Conservation (phyloP, 2,329 filamentous ascomycete genomes). For the Rosellinia necatrix region DNA sequence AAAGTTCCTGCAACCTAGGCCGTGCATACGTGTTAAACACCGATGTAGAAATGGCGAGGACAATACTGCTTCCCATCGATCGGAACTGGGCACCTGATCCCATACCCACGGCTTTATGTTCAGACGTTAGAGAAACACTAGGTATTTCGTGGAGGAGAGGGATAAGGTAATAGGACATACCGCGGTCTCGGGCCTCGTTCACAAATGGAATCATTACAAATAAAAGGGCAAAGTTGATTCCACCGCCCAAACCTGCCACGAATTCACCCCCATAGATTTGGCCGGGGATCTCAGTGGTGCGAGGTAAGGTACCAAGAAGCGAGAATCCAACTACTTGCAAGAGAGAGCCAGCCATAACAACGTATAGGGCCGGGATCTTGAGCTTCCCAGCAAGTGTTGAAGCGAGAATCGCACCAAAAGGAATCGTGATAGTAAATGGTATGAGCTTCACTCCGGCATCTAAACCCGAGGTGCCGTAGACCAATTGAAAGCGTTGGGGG, state of each 20-base stretch:
- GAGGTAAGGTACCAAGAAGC: slow-evolving; percentile 6
- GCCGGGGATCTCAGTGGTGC: not conserved
- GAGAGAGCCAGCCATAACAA: slow-evolving; percentile 6
- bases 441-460: slow-evolving; percentile 26
- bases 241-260: slow-evolving; percentile 18
- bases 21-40: slow-evolving; percentile 18
- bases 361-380: slow-evolving; percentile 5
- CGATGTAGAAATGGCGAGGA: slow-evolving; percentile 16
- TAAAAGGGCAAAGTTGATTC: slow-evolving; percentile 1
- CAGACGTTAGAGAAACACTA: no score
- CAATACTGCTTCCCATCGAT: slow-evolving; percentile 19
- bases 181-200: not conserved
- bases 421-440: slow-evolving; percentile 13
- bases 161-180: slow-evolving; percentile 1
- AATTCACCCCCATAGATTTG: slow-evolving; percentile 20
- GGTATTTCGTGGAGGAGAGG: no score
- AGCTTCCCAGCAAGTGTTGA: not conserved
- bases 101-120: slow-evolving; percentile 20
- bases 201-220: slow-evolving; percentile 18
- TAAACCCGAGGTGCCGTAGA: slow-evolving; percentile 23
- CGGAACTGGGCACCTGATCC: slow-evolving; percentile 15
- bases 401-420: not conserved
- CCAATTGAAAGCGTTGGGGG: slow-evolving; percentile 31
- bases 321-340: slow-evolving; percentile 20
- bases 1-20: not conserved